These are phyloP conservation scores for Delonix regia DNA, from an alignment of 306 rosid species.

Conservation along the genomic window DNA sequence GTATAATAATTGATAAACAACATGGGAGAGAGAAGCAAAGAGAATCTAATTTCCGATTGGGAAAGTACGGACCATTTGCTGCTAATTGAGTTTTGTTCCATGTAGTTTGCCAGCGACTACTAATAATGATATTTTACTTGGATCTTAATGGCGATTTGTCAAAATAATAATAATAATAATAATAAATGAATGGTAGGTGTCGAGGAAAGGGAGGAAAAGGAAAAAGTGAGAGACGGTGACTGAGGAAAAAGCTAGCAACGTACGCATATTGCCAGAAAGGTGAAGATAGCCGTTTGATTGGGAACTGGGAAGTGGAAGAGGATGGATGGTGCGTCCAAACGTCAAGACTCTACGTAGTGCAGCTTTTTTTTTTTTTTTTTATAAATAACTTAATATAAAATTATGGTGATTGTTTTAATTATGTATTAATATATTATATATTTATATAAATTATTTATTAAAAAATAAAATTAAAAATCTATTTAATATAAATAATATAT, in stretches of 20 bases:
- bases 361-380: too few species aligned
- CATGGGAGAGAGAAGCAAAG: background rate
- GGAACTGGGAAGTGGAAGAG: background rate
- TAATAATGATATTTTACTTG: background rate
- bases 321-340: too few species aligned
- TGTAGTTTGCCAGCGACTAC: too few species aligned
- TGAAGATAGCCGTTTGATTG: constrained; percentile 40
- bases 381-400: too few species aligned
- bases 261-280: constrained; percentile 3
- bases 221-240: background rate
- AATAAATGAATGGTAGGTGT: background rate
- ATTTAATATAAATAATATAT: too few species aligned
- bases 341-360: too few species aligned
- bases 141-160: background rate
- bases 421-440: too few species aligned
- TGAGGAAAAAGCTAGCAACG: constrained; percentile 9
- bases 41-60: background rate
- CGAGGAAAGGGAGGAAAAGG: background rate
- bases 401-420: too few species aligned
- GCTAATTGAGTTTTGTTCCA: background rate
- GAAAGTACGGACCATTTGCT: background rate
- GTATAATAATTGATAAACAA: background rate
- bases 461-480: too few species aligned
- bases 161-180: background rate
- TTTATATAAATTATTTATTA: too few species aligned